Evolutionary conservation across 805 yeast species (phyloP).

Genomic region (Sporopachydermia quercuum): DNA sequence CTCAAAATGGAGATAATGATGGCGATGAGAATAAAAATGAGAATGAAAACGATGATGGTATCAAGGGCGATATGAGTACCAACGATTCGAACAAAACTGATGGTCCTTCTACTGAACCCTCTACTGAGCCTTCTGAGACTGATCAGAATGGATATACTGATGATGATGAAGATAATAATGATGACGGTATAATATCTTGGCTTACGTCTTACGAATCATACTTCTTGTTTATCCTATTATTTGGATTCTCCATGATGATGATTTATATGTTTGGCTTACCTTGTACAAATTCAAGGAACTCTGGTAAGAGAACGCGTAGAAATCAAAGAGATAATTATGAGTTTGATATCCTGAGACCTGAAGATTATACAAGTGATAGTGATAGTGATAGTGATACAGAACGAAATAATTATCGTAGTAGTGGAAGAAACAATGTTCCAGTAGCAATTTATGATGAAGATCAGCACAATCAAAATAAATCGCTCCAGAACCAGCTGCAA

Average conservation of each 20-base stretch:
- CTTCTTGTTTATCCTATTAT: slow-evolving; percentile 30
- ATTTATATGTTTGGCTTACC: slow-evolving; percentile 24
- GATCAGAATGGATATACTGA: slow-evolving; percentile 6
- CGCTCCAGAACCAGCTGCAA: slow-evolving; percentile 8
- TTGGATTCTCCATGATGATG: slow-evolving; percentile 25
- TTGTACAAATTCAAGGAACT: slow-evolving; percentile 20
- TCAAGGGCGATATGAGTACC: slow-evolving; percentile 5
- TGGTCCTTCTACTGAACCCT: slow-evolving; percentile 7
- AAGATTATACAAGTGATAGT: slow-evolving; percentile 11
- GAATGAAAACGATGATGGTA: slow-evolving; percentile 6
- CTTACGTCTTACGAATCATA: slow-evolving; percentile 23
- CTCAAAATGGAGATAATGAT: slow-evolving; percentile 15
- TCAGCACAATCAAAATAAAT: slow-evolving; percentile 9
- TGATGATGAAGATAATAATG: slow-evolving; percentile 4
- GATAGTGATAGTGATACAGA: slow-evolving; percentile 3
- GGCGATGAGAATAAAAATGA: slow-evolving; percentile 19
- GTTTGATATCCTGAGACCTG: slow-evolving; percentile 47
- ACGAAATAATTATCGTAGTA: not conserved
- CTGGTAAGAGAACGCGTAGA: slow-evolving; percentile 11
- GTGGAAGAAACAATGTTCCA: slow-evolving; percentile 2
- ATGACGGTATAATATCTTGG: slow-evolving; percentile 9
- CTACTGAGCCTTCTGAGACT: slow-evolving; percentile 6
- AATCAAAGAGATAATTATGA: slow-evolving; percentile 44
- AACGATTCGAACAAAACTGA: slow-evolving; percentile 9
- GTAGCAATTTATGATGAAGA: slow-evolving; percentile 10